Base-by-base conservation (phyloP, 257 asterid species). In the Buddleja alternifolia region DNA sequence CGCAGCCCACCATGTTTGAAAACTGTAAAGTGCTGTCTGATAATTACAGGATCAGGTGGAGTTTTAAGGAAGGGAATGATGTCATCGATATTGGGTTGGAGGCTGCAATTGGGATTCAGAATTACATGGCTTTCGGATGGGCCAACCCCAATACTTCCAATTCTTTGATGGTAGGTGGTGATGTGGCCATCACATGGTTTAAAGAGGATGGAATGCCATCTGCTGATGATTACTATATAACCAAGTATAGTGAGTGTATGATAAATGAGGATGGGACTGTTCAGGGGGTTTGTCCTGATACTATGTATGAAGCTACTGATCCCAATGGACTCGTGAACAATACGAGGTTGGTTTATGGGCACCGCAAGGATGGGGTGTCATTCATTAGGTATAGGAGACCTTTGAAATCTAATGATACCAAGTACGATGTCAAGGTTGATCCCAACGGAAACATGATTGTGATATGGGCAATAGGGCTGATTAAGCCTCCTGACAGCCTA, bases 121-220 rank as follows among this genome's bases (percentile, higher is more conserved):
- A 78, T 76, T 93, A 93, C 52, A 93, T 90, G 99, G 96, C 90
- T 6, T 90, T 93, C 52, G 99, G 99, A 63, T 93, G 99, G 99
- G 97, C 99, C 1, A 77, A 87, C 50, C 95, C 95, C 19, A 85
- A 82, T 71, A 81, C 86, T 9, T 71, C 87, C 0, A 76, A 73
- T 64, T 83, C 90, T 44, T 77, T 85, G 76, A 93, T 93, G 97
- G 63, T 93, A 41, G 97, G 97, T 9, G 88, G 96, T 61, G 99
- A 93, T 70, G 96, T 93, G 56, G 86, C 82, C 0, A 68, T 93
- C 52, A 70, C 97, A 1, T 97, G 97, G 68, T 93, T 93, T 81
- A 85, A 66, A 79, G 95, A 81, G 69, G 90, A 84, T 48, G 90
- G 90, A 2, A 21, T 80, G 71, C 97, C 99, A 3, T 87, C 89